Conservation (phyloP, 768 basidiomycete species). For the Crepidotus variabilis region DNA sequence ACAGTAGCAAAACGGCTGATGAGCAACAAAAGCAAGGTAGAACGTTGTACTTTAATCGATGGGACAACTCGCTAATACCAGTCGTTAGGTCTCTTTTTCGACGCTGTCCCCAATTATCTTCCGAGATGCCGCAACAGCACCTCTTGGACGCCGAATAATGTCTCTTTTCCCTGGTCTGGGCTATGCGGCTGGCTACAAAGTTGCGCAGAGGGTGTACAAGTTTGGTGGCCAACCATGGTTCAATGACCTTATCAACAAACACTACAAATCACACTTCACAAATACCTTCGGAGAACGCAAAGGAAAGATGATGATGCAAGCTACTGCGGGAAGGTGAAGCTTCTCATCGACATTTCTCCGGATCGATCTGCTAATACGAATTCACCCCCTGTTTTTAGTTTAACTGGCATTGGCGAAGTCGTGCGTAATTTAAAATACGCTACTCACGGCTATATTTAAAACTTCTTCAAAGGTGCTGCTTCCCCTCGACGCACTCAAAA, state of each 20-base stretch:
- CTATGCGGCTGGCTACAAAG: slow-evolving; percentile 97
- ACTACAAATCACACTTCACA: slow-evolving; percentile 81
- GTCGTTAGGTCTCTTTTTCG: slow-evolving; percentile 52
- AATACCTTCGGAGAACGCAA: slow-evolving; percentile 89
- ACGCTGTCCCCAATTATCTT: slow-evolving; percentile 81
- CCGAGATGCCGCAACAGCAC: slow-evolving; percentile 72
- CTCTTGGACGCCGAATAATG: slow-evolving; percentile 64
- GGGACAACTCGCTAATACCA: neutral
- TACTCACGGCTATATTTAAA: neutral
- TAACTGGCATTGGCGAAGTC: slow-evolving; percentile 92
- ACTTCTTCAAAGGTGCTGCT: slow-evolving; percentile 64
- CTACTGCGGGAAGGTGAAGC: slow-evolving; percentile 82
- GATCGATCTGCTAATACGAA: neutral
- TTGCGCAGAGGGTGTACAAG: slow-evolving; percentile 92
- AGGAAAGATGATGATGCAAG: slow-evolving; percentile 95
- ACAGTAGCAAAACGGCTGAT: slow-evolving; percentile 98
- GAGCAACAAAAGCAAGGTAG: slow-evolving; percentile 90
- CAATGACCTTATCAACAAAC: slow-evolving; percentile 81
- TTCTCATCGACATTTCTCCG: neutral
- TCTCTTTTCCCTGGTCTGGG: slow-evolving; percentile 98
- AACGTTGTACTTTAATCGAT: neutral
- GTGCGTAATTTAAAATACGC: slow-evolving; percentile 36
- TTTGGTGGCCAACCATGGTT: slow-evolving; percentile 99
- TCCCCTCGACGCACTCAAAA: slow-evolving; percentile 94
- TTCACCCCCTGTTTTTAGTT: slow-evolving; percentile 28